Percentiles rank a stretch among this genome's conserved stretches.
Evolutionary conservation across 2,329 filamentous ascomycete genomes (phyloP).

Genomic region (Aspergillus sp.): DNA sequence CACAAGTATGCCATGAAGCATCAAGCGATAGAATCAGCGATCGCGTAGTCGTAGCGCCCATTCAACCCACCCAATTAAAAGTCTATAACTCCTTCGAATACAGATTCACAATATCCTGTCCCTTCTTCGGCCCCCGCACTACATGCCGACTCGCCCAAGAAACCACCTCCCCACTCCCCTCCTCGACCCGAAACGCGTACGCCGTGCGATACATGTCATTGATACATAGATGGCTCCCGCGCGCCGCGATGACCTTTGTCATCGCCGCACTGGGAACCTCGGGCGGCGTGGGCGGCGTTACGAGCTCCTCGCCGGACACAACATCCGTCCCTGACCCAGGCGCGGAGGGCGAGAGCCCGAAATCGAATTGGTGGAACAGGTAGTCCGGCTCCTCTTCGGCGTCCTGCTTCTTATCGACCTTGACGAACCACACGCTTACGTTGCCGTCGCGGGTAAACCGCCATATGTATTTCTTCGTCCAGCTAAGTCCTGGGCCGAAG

Average conservation of each 20-base stretch:
- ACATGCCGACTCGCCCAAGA: slow-evolving; percentile 52
- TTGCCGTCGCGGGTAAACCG: slow-evolving; percentile 33
- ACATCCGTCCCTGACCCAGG: background rate
- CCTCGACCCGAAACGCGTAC: slow-evolving; percentile 46
- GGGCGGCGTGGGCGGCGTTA: slow-evolving; percentile 33
- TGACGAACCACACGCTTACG: slow-evolving; percentile 53
- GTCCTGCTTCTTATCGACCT: slow-evolving; percentile 30
- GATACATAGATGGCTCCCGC: slow-evolving; percentile 50
- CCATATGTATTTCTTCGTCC: slow-evolving; percentile 53
- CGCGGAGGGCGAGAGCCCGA: slow-evolving; percentile 20
- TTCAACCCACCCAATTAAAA: background rate
- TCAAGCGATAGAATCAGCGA: background rate
- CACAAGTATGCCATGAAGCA: background rate
- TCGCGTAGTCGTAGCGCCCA: background rate
- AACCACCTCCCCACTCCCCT: slow-evolving; percentile 37
- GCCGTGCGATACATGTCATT: slow-evolving; percentile 53
- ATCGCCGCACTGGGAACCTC: slow-evolving; percentile 9
- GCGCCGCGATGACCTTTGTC: slow-evolving; percentile 40
- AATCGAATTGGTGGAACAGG: slow-evolving; percentile 50
- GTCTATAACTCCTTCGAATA: slow-evolving; percentile 27
- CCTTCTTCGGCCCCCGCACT: slow-evolving; percentile 51
- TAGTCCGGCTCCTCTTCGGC: slow-evolving; percentile 45
- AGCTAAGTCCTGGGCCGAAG: slow-evolving; percentile 34
- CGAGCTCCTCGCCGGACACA: slow-evolving; percentile 22
- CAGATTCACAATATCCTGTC: slow-evolving; percentile 50